phyloP scores from a whole-genome alignment of 1,284 basidiomycete genomes.

The Malassezia arunalokei region DNA sequence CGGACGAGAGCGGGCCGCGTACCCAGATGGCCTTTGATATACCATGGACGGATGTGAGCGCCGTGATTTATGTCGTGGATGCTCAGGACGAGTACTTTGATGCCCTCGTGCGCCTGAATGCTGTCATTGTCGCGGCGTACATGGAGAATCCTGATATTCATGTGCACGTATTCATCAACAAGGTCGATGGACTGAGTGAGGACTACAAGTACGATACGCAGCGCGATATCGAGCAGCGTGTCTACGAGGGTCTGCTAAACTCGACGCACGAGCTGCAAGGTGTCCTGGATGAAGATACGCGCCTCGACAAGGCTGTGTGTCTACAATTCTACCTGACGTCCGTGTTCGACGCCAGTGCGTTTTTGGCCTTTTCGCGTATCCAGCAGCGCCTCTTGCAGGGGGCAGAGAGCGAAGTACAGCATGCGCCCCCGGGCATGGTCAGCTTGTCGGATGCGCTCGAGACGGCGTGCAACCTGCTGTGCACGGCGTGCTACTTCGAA shows the following conservation, averaged over 20 bases:
- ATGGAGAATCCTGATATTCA: slow-evolving; percentile 65
- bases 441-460: slow-evolving; percentile 26
- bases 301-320: slow-evolving; percentile 38
- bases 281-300: slow-evolving; percentile 17
- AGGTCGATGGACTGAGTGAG: slow-evolving; percentile 79
- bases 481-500: slow-evolving; percentile 66
- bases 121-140: slow-evolving; percentile 48
- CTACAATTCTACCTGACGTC: slow-evolving; percentile 68
- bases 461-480: slow-evolving; percentile 26
- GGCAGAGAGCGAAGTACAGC: slow-evolving; percentile 21
- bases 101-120: slow-evolving; percentile 59
- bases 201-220: slow-evolving; percentile 63
- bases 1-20: background rate
- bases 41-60: slow-evolving; percentile 36
- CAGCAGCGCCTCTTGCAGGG: slow-evolving; percentile 51
- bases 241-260: slow-evolving; percentile 37
- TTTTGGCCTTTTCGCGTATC: slow-evolving; percentile 69
- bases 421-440: background rate
- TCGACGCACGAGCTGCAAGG: slow-evolving; percentile 14
- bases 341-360: slow-evolving; percentile 74
- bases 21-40: slow-evolving; percentile 10
- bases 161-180: slow-evolving; percentile 90
- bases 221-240: slow-evolving; percentile 35
- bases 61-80: slow-evolving; percentile 85
- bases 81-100: slow-evolving; percentile 60